Conservation (phyloP, 78 protist genomes). For the Isochrysis galbana region DNA sequence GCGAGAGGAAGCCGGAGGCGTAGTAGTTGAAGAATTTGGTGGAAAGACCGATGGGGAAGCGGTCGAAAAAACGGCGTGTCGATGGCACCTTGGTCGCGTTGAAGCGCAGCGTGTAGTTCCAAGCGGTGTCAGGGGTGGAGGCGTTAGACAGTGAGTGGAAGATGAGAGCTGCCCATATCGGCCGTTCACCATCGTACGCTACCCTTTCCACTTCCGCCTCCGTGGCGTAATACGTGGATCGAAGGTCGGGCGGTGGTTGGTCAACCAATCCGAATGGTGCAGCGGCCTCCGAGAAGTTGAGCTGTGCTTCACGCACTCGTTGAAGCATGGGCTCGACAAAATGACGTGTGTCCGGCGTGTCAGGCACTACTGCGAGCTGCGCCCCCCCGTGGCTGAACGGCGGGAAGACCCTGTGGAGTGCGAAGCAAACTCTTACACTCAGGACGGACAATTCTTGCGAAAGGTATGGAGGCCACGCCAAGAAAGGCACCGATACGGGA, state of each 20-base stretch:
- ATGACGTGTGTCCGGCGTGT: neutral
- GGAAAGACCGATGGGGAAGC: neutral
- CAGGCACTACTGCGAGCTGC: neutral
- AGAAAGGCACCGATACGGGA: no score
- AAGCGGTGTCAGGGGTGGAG: no score
- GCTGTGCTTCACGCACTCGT: neutral
- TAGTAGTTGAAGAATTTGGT: neutral
- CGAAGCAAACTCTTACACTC: no score
- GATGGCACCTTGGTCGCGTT: neutral
- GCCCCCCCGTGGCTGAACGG: neutral
- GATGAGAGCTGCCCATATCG: no score
- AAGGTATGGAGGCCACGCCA: no score
- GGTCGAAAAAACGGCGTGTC: neutral
- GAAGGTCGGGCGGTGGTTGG: no score
- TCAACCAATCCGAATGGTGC: neutral
- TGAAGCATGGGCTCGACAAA: neutral
- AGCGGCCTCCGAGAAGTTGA: neutral
- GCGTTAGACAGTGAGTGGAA: no score
- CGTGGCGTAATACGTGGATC: no score
- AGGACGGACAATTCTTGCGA: no score
- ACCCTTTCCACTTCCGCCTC: no score
- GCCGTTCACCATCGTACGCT: no score
- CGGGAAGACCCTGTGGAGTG: neutral
- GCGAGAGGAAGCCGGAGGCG: constrained; percentile 11
- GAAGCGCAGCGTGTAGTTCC: neutral